Percentiles rank a stretch among this genome's conserved stretches.
Evolutionary conservation across 192 early-diverging fungal genomes (phyloP).

Genomic region (Funneliformis geosporum): DNA sequence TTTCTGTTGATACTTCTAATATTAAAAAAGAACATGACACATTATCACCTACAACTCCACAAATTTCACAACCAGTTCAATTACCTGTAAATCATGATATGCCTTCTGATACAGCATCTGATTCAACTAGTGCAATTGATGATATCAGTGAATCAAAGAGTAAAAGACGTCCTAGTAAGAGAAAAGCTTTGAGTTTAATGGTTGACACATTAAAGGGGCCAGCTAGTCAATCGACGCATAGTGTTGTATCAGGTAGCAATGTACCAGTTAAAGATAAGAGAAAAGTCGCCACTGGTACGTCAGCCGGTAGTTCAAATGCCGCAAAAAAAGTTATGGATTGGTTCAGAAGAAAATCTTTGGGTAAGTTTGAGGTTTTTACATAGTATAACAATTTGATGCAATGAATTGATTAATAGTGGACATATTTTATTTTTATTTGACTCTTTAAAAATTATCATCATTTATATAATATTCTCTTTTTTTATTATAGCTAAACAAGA

Average conservation of each 20-base stretch:
- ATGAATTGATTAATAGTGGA: not conserved
- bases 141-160: not conserved
- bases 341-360: constrained; percentile 63
- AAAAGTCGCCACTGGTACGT: constrained; percentile 10
- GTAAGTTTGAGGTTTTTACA: constrained; percentile 35
- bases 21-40: not conserved
- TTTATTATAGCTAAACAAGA: constrained; percentile 22
- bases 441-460: not conserved
- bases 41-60: not conserved
- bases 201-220: constrained; percentile 28
- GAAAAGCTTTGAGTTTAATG: constrained; percentile 31
- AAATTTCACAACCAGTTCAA: constrained; percentile 3
- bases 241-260: constrained; percentile 9
- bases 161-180: constrained; percentile 1
- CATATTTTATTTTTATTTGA: not conserved
- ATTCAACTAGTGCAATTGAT: constrained; percentile 16
- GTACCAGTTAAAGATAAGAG: constrained; percentile 25
- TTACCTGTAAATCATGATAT: not conserved
- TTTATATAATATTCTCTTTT: not conserved
- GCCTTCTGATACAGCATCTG: constrained; percentile 15
- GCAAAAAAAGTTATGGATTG: constrained; percentile 76
- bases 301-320: constrained; percentile 39
- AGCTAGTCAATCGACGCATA: not conserved
- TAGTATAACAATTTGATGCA: constrained; percentile 5
- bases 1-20: not conserved